Percentiles rank a stretch among this genome's conserved stretches.
phyloP scores from a whole-genome alignment of 2,329 filamentous ascomycete species.

The Alternaria brassicae region DNA sequence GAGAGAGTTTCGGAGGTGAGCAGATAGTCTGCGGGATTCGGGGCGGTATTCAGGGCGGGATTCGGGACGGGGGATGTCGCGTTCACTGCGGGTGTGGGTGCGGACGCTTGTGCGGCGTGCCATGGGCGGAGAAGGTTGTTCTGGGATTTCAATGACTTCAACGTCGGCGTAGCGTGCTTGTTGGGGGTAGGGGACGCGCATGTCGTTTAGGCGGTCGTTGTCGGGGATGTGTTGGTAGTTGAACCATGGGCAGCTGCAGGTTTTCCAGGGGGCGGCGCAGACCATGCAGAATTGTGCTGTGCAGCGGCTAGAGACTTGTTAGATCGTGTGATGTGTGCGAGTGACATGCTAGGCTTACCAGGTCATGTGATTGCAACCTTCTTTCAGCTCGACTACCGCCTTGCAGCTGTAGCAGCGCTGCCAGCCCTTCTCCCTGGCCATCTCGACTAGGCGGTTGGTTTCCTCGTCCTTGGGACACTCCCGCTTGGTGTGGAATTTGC shows the following conservation, averaged over 20 bases:
- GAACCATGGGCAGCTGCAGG: conserved; percentile 83
- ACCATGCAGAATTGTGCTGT: conserved; percentile 87
- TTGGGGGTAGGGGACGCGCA: conserved; percentile 41
- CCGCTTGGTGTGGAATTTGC: conserved; percentile 70
- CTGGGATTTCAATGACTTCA: conserved; percentile 43
- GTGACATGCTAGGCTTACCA: conserved; percentile 64
- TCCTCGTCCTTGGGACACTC: conserved; percentile 77
- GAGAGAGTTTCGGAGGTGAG: conserved; percentile 59
- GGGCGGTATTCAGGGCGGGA: not conserved
- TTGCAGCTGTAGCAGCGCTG: conserved; percentile 78
- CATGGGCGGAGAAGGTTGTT: conserved; percentile 33
- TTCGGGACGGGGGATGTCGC: conserved; percentile 30
- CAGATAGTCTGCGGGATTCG: conserved; percentile 49
- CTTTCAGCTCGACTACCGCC: conserved; percentile 76
- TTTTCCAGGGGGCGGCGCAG: conserved; percentile 82
- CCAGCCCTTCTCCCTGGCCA: conserved; percentile 74
- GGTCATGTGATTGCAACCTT: conserved; percentile 88
- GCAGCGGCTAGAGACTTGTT: conserved; percentile 65
- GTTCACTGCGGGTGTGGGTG: conserved; percentile 34
- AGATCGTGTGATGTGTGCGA: conserved; percentile 20
- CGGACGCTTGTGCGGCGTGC: conserved; percentile 38
- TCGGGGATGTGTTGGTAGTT: conserved; percentile 63
- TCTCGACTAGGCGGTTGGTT: conserved; percentile 66
- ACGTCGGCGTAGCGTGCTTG: conserved; percentile 31
- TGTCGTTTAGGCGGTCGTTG: conserved; percentile 58